These are phyloP conservation scores for Malus hybrid DNA, from an alignment of 331 rosid species.

Conservation along the genomic window DNA sequence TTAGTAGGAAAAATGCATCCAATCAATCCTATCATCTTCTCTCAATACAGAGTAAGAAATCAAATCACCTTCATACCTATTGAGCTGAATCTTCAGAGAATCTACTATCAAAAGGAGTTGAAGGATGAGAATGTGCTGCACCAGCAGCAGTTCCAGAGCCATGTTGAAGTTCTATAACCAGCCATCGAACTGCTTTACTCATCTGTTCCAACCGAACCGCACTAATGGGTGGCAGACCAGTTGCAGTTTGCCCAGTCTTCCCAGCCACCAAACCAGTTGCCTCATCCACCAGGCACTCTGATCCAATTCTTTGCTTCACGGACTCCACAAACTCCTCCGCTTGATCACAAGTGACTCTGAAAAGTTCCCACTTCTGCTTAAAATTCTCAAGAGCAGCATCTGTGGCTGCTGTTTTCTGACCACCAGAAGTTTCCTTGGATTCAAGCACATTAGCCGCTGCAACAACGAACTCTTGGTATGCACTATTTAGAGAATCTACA, in stretches of 20 bases:
- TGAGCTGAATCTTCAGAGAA: slow-evolving; percentile 41
- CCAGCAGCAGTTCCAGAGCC: slow-evolving; percentile 61
- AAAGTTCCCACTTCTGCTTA: slow-evolving; percentile 81
- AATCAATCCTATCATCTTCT: neutral
- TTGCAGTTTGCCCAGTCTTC: slow-evolving; percentile 45
- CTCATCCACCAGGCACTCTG: slow-evolving; percentile 81
- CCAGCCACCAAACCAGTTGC: slow-evolving; percentile 64
- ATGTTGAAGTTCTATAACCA: slow-evolving; percentile 75
- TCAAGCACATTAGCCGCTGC: slow-evolving; percentile 72
- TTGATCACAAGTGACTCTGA: slow-evolving; percentile 78
- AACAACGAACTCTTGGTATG: slow-evolving; percentile 72
- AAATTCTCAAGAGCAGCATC: slow-evolving; percentile 71
- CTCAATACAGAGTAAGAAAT: neutral
- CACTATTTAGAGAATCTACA: slow-evolving; percentile 58
- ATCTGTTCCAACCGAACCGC: slow-evolving; percentile 85
- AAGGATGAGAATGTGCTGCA: slow-evolving; percentile 55
- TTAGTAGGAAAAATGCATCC: neutral
- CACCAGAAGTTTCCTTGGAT: slow-evolving; percentile 45
- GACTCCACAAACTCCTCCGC: slow-evolving; percentile 90
- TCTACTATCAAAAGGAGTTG: slow-evolving; percentile 63
- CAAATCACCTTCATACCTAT: slow-evolving; percentile 17
- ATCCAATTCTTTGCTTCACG: slow-evolving; percentile 78
- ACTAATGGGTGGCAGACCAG: slow-evolving; percentile 71
- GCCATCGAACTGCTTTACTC: slow-evolving; percentile 91
- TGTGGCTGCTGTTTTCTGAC: slow-evolving; percentile 43